Evolutionary conservation across 75 land plant genomes (phyloP), one percentile per base, ranked within the genome.

Genomic region (Pinus albicaulis): DNA sequence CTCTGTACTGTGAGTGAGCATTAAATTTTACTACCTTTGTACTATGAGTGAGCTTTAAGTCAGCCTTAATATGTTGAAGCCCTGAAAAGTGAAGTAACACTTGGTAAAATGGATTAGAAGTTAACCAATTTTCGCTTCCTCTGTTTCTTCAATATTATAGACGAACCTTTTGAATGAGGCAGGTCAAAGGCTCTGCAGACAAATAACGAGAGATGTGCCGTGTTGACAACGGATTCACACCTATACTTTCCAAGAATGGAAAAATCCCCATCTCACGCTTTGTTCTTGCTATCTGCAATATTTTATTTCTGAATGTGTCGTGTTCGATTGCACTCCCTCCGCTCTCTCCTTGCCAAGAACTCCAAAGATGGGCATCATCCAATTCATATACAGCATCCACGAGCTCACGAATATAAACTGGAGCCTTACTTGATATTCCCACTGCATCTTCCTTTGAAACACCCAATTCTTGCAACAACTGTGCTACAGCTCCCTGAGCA

Each of bases 161-260:
- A 13, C 76, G 25, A 31, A 90, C 92, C 90, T 88, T 88, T 38
- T 60, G 31, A 72, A 86, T 76, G n/a, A 91, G 80, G 20, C 26
- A 26, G 2, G 79, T 75, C 28, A 90, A 79, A 20, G 61, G n/a
- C 25, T 85, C 78, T 1, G 80, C 69, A 0, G 84, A 81, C 11
- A 88, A 70, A 55, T 88, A 84, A 11, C 85, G 68, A 5, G 90
- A 87, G 69, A 88, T 59, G 73, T 74, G 76, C 55, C 55, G 62
- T 20, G 87, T 76, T 17, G 84, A 83, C 4, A 82, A 79, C 10
- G 76, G 60, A 59, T 70, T 85, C 56, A 90, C 31, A 0, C 92
- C 92, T 59, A 88, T 4, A 65, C 90, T 90, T 79, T 90, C 92
- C 86, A 90, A 76, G 61, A 79, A 86, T 3, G 92, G 84, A 58